These are phyloP conservation scores for Pythium pyrilobum DNA, from an alignment of 352 stramenopile genomes.

Conservation along the genomic window DNA sequence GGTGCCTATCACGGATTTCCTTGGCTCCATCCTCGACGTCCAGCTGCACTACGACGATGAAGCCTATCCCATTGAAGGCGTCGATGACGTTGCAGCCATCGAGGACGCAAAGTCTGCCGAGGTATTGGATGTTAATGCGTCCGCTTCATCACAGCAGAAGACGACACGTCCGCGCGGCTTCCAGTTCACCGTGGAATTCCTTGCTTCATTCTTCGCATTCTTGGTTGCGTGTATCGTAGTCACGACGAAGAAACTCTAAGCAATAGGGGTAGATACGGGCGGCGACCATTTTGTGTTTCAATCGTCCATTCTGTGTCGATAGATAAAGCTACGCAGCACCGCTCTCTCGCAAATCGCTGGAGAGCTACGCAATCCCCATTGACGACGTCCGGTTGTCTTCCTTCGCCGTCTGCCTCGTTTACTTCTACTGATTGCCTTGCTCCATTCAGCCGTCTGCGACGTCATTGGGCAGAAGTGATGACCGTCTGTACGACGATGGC, in stretches of 20 bases:
- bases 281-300: too few relatives aligned
- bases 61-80: slow-evolving; percentile 62
- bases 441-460: not conserved
- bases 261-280: too few relatives aligned
- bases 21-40: slow-evolving; percentile 84
- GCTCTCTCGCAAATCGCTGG: too few relatives aligned
- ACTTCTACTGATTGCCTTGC: not conserved
- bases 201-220: slow-evolving; percentile 19
- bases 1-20: slow-evolving; percentile 84
- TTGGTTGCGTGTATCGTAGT: slow-evolving; percentile 25
- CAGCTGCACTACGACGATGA: slow-evolving; percentile 67
- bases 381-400: too few relatives aligned
- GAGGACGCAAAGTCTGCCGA: not conserved
- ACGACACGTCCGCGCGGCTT: slow-evolving; percentile 18
- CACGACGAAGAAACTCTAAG: slow-evolving; percentile 32
- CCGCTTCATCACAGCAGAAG: not conserved
- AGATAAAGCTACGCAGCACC: slow-evolving; percentile 11
- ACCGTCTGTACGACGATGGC: slow-evolving; percentile 2
- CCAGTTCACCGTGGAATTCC: slow-evolving; percentile 42
- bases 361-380: too few relatives aligned
- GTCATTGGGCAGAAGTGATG: slow-evolving; percentile 5
- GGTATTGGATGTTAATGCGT: too few relatives aligned
- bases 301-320: not conserved
- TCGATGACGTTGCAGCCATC: not conserved
- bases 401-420: not conserved